Conservation (phyloP, 169 alveolate species). For the Cryptosporidium ubiquitum region DNA sequence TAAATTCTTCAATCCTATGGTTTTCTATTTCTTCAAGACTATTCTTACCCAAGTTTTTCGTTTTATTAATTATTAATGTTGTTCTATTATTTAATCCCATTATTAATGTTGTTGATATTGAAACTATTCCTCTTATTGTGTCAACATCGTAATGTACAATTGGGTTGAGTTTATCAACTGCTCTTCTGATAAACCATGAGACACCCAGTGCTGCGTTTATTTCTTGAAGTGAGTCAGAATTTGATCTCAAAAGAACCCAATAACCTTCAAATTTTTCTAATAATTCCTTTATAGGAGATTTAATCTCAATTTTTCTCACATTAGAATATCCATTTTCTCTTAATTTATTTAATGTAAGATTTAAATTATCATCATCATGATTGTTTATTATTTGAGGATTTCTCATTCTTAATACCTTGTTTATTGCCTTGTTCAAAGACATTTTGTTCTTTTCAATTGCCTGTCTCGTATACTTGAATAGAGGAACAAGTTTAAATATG, state of each 20-base stretch:
- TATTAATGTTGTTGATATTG: constrained; percentile 52
- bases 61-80: constrained; percentile 27
- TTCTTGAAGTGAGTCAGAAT: constrained; percentile 72
- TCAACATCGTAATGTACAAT: constrained; percentile 70
- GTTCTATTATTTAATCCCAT: constrained; percentile 70
- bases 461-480: constrained; percentile 25
- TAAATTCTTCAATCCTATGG: constrained; percentile 44
- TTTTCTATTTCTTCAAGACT: constrained; percentile 56
- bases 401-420: constrained; percentile 23
- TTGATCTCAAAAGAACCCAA: constrained; percentile 55
- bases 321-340: constrained; percentile 13
- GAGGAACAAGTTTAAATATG: constrained; percentile 41
- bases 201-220: constrained; percentile 71
- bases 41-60: constrained; percentile 33
- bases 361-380: not conserved
- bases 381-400: constrained; percentile 11
- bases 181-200: constrained; percentile 72
- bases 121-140: constrained; percentile 39
- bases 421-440: constrained; percentile 49
- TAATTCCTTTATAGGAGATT: constrained; percentile 11
- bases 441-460: constrained; percentile 50
- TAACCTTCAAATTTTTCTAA: constrained; percentile 55
- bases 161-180: constrained; percentile 63
- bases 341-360: not conserved
- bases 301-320: constrained; percentile 27